These are phyloP conservation scores for Nakaseomyces glabratus DNA, from an alignment of 1,139 yeast species.

Conservation along the genomic window DNA sequence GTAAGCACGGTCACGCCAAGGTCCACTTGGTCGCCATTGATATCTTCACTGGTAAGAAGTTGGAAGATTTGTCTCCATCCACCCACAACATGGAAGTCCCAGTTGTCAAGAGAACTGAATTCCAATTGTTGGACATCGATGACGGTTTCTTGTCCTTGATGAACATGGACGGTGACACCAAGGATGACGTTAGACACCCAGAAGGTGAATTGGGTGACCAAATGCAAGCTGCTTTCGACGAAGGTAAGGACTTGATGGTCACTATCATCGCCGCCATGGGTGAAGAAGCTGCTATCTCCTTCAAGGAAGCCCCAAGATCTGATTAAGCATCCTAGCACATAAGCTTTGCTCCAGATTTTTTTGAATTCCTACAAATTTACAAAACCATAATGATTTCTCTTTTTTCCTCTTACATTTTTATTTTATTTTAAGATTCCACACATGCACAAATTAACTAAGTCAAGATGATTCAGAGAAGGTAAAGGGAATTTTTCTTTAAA, in stretches of 20 bases:
- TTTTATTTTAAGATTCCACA: too few species aligned
- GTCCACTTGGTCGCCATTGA: slow-evolving; percentile 98
- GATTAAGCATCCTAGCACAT: too few species aligned
- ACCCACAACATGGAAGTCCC: slow-evolving; percentile 99
- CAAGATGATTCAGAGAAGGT: too few species aligned
- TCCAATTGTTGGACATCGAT: slow-evolving; percentile 94
- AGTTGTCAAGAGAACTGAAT: slow-evolving; percentile 90
- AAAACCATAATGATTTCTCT: too few species aligned
- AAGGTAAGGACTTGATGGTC: slow-evolving; percentile 93
- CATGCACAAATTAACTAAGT: too few species aligned
- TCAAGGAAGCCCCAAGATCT: slow-evolving; percentile 92
- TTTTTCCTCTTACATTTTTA: too few species aligned
- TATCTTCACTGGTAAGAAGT: slow-evolving; percentile 98
- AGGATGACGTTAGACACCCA: slow-evolving; percentile 98
- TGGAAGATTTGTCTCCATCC: slow-evolving; percentile 99
- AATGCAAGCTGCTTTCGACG: slow-evolving; percentile 87
- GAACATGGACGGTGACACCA: slow-evolving; percentile 96
- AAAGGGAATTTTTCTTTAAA: too few species aligned
- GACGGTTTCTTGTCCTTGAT: slow-evolving; percentile 96
- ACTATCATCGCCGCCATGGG: slow-evolving; percentile 97
- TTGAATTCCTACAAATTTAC: too few species aligned
- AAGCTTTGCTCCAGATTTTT: too few species aligned
- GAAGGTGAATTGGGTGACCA: slow-evolving; percentile 95
- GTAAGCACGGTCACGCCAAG: slow-evolving; percentile 99
- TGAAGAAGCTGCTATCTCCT: slow-evolving; percentile 97